phyloP scores from a whole-genome alignment of 2,329 filamentous ascomycete species.

The Aspergillus piperis region DNA sequence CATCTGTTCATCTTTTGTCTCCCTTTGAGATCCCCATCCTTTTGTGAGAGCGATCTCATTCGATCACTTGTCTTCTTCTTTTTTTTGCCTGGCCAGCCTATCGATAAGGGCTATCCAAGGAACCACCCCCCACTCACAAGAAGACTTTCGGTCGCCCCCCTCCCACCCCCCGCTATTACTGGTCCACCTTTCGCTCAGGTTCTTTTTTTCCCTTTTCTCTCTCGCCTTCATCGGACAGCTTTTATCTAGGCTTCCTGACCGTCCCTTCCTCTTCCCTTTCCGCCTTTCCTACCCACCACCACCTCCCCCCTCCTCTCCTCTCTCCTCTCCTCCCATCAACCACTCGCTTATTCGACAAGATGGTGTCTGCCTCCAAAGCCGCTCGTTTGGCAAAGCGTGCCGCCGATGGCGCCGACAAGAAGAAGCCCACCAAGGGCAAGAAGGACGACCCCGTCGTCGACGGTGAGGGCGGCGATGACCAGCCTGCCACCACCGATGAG shows the following conservation, averaged over 20 bases:
- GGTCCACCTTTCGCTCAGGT: slow-evolving; percentile 36
- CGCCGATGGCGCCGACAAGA: slow-evolving; percentile 67
- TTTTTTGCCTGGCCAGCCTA: slow-evolving; percentile 22
- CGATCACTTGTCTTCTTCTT: neutral
- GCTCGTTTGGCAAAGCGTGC: slow-evolving; percentile 67
- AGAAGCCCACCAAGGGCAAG: slow-evolving; percentile 68
- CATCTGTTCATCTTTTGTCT: neutral
- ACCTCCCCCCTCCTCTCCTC: slow-evolving; percentile 11
- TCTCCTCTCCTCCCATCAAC: slow-evolving; percentile 9
- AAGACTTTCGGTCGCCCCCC: slow-evolving; percentile 31
- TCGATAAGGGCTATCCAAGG: slow-evolving; percentile 44
- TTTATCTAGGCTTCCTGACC: slow-evolving; percentile 21
- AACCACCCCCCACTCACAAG: slow-evolving; percentile 23
- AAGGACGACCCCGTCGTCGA: slow-evolving; percentile 46
- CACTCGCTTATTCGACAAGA: slow-evolving; percentile 38
- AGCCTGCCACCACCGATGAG: slow-evolving; percentile 68
- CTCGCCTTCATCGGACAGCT: slow-evolving; percentile 21
- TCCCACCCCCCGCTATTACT: slow-evolving; percentile 32
- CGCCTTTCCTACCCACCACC: slow-evolving; percentile 15
- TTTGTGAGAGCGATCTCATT: too few relatives aligned
- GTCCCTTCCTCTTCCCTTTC: slow-evolving; percentile 21
- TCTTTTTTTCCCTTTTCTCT: slow-evolving; percentile 28
- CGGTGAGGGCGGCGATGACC: slow-evolving; percentile 64
- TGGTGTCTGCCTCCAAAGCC: slow-evolving; percentile 70
- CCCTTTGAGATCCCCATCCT: too few relatives aligned